phyloP scores from a whole-genome alignment of 495 filamentous ascomycete species.

The Elasticomyces elasticus region DNA sequence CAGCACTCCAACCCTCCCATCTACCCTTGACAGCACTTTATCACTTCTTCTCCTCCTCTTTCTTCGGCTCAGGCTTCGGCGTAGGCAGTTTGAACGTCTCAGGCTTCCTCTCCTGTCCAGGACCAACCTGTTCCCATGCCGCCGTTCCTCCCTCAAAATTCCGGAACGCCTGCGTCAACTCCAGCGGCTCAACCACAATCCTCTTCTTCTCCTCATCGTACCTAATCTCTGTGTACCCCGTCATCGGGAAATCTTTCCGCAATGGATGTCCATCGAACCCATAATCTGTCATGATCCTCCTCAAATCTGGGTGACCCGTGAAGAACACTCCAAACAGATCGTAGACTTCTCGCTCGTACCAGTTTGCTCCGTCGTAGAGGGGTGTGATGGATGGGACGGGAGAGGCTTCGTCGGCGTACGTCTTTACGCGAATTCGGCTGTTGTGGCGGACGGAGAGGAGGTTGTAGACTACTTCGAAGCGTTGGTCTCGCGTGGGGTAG shows the following conservation, averaged over 20 bases:
- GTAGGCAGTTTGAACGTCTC: slow-evolving; percentile 90
- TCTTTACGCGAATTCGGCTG: slow-evolving; percentile 93
- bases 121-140: slow-evolving; percentile 84
- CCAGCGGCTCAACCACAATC: slow-evolving; percentile 92
- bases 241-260: slow-evolving; percentile 95
- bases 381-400: slow-evolving; percentile 79
- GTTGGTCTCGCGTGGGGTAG: slow-evolving; percentile 84
- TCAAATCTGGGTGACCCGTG: slow-evolving; percentile 83
- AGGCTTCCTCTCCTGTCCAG: slow-evolving; percentile 68
- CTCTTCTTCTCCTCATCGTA: slow-evolving; percentile 99
- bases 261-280: slow-evolving; percentile 97
- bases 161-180: slow-evolving; percentile 96
- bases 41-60: slow-evolving; percentile 65
- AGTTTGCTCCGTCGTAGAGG: slow-evolving; percentile 91
- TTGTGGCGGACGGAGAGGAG: slow-evolving; percentile 91
- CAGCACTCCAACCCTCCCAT: slow-evolving; percentile 5
- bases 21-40: background rate
- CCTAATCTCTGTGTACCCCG: slow-evolving; percentile 95
- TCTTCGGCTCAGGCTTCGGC: slow-evolving; percentile 85
- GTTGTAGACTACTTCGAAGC: slow-evolving; percentile 99
- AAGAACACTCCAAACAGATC: slow-evolving; percentile 98
- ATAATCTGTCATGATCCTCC: slow-evolving; percentile 99
- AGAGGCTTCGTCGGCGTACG: slow-evolving; percentile 93
- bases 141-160: slow-evolving; percentile 74
- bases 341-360: slow-evolving; percentile 97